Base-by-base conservation (phyloP, 2,329 filamentous ascomycete species). In the Sporothrix curviconia region DNA sequence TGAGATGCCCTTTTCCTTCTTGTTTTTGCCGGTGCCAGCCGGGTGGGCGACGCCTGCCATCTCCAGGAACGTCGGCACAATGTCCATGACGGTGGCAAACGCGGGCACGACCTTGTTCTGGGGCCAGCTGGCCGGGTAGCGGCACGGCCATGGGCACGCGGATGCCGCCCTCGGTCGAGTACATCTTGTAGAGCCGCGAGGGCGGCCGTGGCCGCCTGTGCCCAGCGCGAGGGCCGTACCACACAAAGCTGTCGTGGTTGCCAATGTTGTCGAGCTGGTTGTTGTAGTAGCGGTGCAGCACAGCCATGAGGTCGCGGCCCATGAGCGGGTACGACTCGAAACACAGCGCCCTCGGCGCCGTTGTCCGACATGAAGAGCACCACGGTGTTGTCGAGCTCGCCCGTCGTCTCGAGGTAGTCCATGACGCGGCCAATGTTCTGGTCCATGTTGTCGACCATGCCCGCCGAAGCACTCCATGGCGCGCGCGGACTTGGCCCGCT, bases 381-480 rank as follows among this genome's bases (percentile, higher is more conserved):
- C 4, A 60, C 43, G 5, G 83, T 86, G 66, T 85, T 84, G 61
- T 86, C 82, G 1, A 82, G 72, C 64, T 86, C 82, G 57, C 76
- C 79, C 2, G 76, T 79, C 44, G 74, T 66, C 57, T 79, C 71
- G 3, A 85, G 74, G 62, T 84, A 79, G 36, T 80, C 71, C 28
- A 84, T 69, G 2, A 85, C 77, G 56, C 79, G 79, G 39, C 82
- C 82, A n/a, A 86, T 76, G 59, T 84, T 82, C 58, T 67, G 66
- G 63, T 86, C 83, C 55, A 85, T 84, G 54, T 73, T 74, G 58
- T 85, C 81, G 3, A 85, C 82, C 80, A 86, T 86, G 12, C 74
- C 83, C 0, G 83, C n/a, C 82, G 59, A 80, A 86, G 3, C 80
- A 76, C 64, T 85, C 82, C 82, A 84, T 84, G 0, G 79, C 76